Conservation (phyloP, 2,329 filamentous ascomycete species). For the Ophiocordyceps camponoti-rufipedis region DNA sequence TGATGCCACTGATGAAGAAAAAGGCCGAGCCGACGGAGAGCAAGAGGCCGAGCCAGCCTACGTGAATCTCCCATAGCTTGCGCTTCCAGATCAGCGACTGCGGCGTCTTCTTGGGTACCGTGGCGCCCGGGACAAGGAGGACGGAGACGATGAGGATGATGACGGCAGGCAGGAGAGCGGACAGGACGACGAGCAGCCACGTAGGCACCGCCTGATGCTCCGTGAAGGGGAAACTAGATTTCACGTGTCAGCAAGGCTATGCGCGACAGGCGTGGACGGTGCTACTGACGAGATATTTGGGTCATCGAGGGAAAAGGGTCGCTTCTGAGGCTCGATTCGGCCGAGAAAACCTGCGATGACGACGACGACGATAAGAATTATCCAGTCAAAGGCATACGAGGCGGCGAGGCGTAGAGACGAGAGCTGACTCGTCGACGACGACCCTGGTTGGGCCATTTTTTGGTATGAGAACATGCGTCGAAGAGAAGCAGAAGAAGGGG, state of each 20-base stretch:
- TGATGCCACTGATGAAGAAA: constrained; percentile 72
- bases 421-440: constrained; percentile 5
- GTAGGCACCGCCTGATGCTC: constrained; percentile 54
- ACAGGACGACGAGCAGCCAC: constrained; percentile 44
- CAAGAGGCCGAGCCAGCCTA: constrained; percentile 65
- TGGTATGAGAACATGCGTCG: constrained; percentile 10
- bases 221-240: constrained; percentile 46
- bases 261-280: constrained; percentile 1
- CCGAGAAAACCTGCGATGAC: constrained; percentile 41
- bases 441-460: constrained; percentile 9
- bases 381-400: constrained; percentile 63
- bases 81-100: constrained; percentile 52
- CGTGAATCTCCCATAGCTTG: constrained; percentile 83
- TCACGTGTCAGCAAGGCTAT: not conserved
- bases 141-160: constrained; percentile 53
- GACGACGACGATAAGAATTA: constrained; percentile 42
- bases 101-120: constrained; percentile 43
- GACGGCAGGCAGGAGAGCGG: constrained; percentile 43
- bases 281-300: constrained; percentile 50
- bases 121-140: constrained; percentile 53
- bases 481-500: not conserved
- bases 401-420: constrained; percentile 22
- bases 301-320: constrained; percentile 54
- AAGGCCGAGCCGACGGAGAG: constrained; percentile 55
- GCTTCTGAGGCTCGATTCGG: constrained; percentile 41